Percentiles rank a stretch among this genome's conserved stretches.
These are phyloP conservation scores for Suillus weaverae DNA, from an alignment of 768 basidiomycete genomes.

Conservation along the genomic window DNA sequence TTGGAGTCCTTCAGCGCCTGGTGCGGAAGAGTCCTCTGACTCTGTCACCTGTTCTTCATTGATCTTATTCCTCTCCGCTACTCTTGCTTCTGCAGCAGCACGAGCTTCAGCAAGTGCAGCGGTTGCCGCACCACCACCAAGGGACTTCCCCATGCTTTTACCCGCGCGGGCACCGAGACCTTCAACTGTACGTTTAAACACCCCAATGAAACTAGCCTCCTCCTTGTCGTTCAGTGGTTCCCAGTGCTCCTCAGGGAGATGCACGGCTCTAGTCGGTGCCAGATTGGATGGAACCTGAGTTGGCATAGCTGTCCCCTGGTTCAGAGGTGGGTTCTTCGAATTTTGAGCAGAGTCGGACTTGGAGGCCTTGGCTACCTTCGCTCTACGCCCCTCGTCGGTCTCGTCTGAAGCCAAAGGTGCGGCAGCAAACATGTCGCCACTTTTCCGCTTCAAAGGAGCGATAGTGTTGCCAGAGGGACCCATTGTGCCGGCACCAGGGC, in stretches of 20 bases:
- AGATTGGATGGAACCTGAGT: not conserved
- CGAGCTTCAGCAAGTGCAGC: slow-evolving; percentile 65
- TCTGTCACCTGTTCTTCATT: slow-evolving; percentile 30
- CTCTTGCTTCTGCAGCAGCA: slow-evolving; percentile 64
- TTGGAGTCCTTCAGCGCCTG: slow-evolving; percentile 4
- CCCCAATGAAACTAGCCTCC: slow-evolving; percentile 53
- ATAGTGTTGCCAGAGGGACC: slow-evolving; percentile 6
- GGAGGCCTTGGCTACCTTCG: slow-evolving; percentile 50
- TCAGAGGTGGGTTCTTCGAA: slow-evolving; percentile 9
- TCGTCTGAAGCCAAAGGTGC: slow-evolving; percentile 14
- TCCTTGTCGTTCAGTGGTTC: slow-evolving; percentile 16
- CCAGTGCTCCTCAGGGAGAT: slow-evolving; percentile 19
- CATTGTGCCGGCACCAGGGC: slow-evolving; percentile 4
- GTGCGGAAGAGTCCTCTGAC: slow-evolving; percentile 27
- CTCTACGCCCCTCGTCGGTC: slow-evolving; percentile 44
- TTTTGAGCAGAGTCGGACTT: slow-evolving; percentile 35
- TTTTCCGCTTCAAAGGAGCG: slow-evolving; percentile 59
- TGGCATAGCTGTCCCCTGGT: slow-evolving; percentile 4
- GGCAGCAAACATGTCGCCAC: slow-evolving; percentile 45
- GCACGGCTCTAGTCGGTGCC: slow-evolving; percentile 5
- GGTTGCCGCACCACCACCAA: slow-evolving; percentile 54
- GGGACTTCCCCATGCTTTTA: slow-evolving; percentile 61
- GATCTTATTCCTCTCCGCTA: slow-evolving; percentile 62
- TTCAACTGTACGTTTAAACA: slow-evolving; percentile 72
- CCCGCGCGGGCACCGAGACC: slow-evolving; percentile 58